Conservation (phyloP, 495 filamentous ascomycete species). For the Xylaria scruposa region DNA sequence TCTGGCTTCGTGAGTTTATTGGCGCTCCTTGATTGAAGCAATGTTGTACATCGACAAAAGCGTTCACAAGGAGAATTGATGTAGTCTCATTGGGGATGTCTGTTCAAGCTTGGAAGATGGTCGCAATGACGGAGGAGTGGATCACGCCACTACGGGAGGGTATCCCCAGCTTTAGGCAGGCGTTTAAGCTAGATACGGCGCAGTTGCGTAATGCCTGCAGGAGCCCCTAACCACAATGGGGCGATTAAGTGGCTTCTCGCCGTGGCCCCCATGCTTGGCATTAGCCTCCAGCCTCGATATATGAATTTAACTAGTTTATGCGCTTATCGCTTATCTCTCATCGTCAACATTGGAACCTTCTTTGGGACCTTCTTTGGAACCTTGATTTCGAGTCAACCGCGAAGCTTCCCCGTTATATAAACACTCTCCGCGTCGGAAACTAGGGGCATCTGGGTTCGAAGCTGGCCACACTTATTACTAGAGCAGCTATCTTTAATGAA, state of each 20-base stretch:
- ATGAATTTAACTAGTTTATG: conserved; percentile 5
- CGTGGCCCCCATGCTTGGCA: not conserved
- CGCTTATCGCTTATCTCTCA: conserved; percentile 12
- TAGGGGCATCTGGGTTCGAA: not conserved
- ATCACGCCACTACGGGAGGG: conserved; percentile 23
- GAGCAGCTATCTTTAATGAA: conserved; percentile 12
- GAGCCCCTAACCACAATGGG: not conserved
- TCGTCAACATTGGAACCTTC: not conserved
- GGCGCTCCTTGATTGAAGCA: not conserved
- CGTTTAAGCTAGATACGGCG: conserved; percentile 18
- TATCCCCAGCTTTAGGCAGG: conserved; percentile 22
- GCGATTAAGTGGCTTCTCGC: not conserved
- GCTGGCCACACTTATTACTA: not conserved
- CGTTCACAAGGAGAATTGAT: not conserved
- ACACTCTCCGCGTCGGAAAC: not conserved
- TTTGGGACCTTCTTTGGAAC: not conserved
- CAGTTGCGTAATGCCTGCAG: not conserved
- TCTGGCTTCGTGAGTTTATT: not conserved
- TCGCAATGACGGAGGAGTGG: conserved; percentile 25
- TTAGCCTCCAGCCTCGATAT: not conserved
- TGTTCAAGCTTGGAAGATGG: not conserved
- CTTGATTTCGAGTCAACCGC: conserved; percentile 19
- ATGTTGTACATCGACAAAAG: not conserved
- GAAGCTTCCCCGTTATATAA: not conserved
- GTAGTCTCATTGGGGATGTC: not conserved